These are phyloP conservation scores for Colletotrichum sp. DNA, from an alignment of 2,329 filamentous ascomycete genomes.

Conservation along the genomic window DNA sequence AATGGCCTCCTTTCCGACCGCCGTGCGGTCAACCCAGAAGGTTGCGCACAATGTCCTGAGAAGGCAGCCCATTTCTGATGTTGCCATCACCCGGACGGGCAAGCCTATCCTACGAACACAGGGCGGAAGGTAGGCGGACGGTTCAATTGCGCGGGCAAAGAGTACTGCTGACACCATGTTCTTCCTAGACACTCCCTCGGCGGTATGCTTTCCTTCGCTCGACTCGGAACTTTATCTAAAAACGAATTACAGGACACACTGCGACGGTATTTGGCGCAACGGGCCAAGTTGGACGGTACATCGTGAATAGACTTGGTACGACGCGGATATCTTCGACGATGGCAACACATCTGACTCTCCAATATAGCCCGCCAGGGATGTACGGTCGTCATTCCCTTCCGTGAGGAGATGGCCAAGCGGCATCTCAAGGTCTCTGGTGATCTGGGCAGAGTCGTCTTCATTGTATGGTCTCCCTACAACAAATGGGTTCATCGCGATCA, in stretches of 20 bases:
- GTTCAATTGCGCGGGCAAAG: neutral
- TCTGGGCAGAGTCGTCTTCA: slow-evolving; percentile 85
- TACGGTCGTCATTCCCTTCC: slow-evolving; percentile 90
- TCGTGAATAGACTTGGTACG: slow-evolving; percentile 89
- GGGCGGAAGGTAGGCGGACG: slow-evolving; percentile 78
- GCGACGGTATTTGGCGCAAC: slow-evolving; percentile 98
- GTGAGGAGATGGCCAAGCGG: slow-evolving; percentile 97
- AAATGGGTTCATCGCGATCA: neutral
- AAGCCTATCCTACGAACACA: slow-evolving; percentile 90
- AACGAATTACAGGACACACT: slow-evolving; percentile 74
- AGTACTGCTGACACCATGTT: neutral
- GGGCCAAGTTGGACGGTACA: slow-evolving; percentile 93
- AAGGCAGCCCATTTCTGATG: slow-evolving; percentile 72
- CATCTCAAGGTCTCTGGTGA: slow-evolving; percentile 97
- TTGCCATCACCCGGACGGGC: slow-evolving; percentile 92
- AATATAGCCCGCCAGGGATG: slow-evolving; percentile 84
- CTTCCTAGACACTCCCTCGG: slow-evolving; percentile 76
- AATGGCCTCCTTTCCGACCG: slow-evolving; percentile 63
- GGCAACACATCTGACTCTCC: neutral
- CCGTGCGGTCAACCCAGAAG: slow-evolving; percentile 58
- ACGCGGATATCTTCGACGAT: slow-evolving; percentile 24
- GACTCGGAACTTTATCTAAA: slow-evolving; percentile 11
- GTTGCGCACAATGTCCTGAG: slow-evolving; percentile 51
- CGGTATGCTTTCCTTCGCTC: slow-evolving; percentile 59
- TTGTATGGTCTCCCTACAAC: slow-evolving; percentile 53